These are phyloP conservation scores for Spirogloea muscicola DNA, from an alignment of 139 green algal genomes.

Conservation along the genomic window DNA sequence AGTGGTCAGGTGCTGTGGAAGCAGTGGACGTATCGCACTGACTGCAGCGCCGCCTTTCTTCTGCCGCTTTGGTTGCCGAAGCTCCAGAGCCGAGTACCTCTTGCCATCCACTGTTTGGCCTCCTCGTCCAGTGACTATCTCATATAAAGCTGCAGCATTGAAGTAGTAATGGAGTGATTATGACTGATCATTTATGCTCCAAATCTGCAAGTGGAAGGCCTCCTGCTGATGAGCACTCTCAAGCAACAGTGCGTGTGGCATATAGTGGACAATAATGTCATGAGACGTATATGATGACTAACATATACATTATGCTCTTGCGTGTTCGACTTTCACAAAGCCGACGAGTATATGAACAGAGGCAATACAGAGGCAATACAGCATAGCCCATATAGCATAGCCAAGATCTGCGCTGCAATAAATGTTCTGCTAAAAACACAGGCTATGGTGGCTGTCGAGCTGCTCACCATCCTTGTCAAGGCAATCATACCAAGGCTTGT, in stretches of 20 bases:
- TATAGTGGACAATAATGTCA: no score
- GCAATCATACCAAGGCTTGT: slow-evolving; percentile 39
- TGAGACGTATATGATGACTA: no score
- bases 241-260: no score
- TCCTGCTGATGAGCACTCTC: no score
- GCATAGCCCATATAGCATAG: neutral
- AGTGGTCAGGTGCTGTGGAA: slow-evolving; percentile 3
- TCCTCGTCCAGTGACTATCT: no score
- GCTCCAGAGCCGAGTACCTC: no score
- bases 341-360: neutral
- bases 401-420: neutral
- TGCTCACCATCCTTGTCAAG: slow-evolving; percentile 19
- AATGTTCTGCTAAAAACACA: slow-evolving; percentile 1
- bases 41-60: no score
- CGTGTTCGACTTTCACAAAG: no score
- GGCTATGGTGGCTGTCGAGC: neutral
- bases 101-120: no score
- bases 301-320: no score
- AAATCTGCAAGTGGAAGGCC: no score
- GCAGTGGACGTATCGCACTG: slow-evolving; percentile 3
- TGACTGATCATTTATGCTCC: neutral
- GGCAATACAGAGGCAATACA: slow-evolving; percentile 5
- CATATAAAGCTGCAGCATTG: neutral
- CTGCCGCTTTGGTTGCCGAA: no score
- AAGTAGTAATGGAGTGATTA: neutral